phyloP scores from a whole-genome alignment of 2,329 filamentous ascomycete genomes.

The Alternaria conjuncta region DNA sequence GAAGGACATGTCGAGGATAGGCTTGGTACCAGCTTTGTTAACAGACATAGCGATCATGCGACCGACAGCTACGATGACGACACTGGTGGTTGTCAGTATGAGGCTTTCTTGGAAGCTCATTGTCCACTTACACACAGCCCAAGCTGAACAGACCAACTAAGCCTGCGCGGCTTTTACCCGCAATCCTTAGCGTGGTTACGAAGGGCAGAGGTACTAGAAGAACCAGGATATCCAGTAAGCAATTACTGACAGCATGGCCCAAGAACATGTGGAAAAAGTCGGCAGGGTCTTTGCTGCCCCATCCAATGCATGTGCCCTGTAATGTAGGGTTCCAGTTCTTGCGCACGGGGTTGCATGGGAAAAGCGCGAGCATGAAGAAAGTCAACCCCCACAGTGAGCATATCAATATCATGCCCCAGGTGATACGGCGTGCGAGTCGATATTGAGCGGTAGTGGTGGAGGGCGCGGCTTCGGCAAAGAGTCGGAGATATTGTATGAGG shows the following conservation, averaged over 20 bases:
- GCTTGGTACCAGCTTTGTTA: constrained; percentile 41
- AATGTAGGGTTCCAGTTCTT: constrained; percentile 39
- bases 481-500: constrained; percentile 46
- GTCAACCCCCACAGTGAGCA: constrained; percentile 38
- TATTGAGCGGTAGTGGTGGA: constrained; percentile 13
- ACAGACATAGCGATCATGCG: constrained; percentile 38
- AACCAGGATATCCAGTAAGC: constrained; percentile 42
- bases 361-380: constrained; percentile 40
- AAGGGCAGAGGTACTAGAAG: constrained; percentile 41
- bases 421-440: constrained; percentile 23
- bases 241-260: constrained; percentile 41
- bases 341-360: constrained; percentile 36
- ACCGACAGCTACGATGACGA: constrained; percentile 34
- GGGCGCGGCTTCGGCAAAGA: constrained; percentile 36
- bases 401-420: constrained; percentile 29
- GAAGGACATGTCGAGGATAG: constrained; percentile 40
- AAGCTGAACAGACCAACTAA: constrained; percentile 40
- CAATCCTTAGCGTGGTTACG: constrained; percentile 36
- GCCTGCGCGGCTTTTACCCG: constrained; percentile 37
- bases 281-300: constrained; percentile 41
- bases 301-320: constrained; percentile 40
- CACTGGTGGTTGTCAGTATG: constrained; percentile 22
- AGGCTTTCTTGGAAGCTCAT: constrained; percentile 5
- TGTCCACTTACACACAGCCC: constrained; percentile 45
- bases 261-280: constrained; percentile 39